Base-by-base conservation (phyloP, 2,329 filamentous ascomycete species). In the Alternaria panax region DNA sequence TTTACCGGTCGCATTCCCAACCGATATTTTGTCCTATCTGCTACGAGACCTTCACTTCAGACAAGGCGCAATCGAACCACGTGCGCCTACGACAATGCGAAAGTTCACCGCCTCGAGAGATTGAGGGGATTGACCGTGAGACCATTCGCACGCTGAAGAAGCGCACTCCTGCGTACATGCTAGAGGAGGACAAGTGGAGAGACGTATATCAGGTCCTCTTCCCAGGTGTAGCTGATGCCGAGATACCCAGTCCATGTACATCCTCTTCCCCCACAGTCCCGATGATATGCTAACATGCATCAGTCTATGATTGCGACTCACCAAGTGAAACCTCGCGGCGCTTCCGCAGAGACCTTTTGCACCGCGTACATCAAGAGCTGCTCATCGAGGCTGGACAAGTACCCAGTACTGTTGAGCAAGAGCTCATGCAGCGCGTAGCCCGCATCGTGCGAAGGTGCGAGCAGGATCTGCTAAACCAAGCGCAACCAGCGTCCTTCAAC, bases 171-270 rank as follows among this genome's bases (percentile, higher is more conserved):
- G 69, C 53, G 32, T 54, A 63, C 38, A 58, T 57, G 46, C 67
- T 62, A 51, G 79, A 80, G 36, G 68, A 70, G 8, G 75, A 80
- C 42, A 79, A 78, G 46, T 81, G 80, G 80, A 62, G 59, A 5
- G 73, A 78, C 32, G 74, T 78, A 18, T 81, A 78, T 62, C 64
- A 69, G 4, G 62, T 79, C 0, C 64, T 81, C 1, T 81, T 81
- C 32, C 77, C 78, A 0, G 71, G 64, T 3, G 68, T 72, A 0
- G 18, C 52, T 2, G 50, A 68, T 14, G 73, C 69, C 4, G 66
- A 68, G 27, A 73, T 75, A 4, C 78, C 78, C 2, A 72, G 66
- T 18, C 78, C 78, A 9, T 78, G 78, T 79, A 69, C 63, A 72
- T 65, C 6, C 8, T 24, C 2, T 32, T 20, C 1, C 20, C n/a